Conservation (phyloP, 176 grass and related monocot species). For the Cocos nucifera region DNA sequence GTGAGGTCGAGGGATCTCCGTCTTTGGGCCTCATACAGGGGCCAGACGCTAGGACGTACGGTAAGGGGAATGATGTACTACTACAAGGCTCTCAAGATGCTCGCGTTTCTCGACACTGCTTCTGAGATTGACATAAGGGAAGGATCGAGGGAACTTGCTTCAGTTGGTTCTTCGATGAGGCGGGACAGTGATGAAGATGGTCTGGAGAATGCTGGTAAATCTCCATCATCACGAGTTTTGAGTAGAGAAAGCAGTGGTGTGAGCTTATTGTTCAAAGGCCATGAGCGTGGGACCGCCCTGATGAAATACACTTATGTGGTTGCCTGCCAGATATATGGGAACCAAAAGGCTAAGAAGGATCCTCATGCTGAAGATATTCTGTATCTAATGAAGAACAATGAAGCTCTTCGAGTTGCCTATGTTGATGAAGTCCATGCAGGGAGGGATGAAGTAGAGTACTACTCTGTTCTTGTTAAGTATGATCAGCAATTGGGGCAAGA, state of each 20-base stretch:
- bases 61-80: slow-evolving; percentile 99
- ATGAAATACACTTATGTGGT: slow-evolving; percentile 98
- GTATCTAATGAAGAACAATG: slow-evolving; percentile 88
- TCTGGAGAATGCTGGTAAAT: slow-evolving; percentile 26
- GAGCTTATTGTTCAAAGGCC: slow-evolving; percentile 75
- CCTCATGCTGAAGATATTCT: slow-evolving; percentile 69
- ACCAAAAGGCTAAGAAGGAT: slow-evolving; percentile 76
- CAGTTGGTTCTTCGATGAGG: slow-evolving; percentile 59
- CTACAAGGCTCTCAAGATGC: slow-evolving; percentile 97
- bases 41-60: slow-evolving; percentile 78
- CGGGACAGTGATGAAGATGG: slow-evolving; percentile 42
- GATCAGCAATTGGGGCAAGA: slow-evolving; percentile 57
- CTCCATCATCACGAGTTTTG: slow-evolving; percentile 37
- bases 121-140: slow-evolving; percentile 81
- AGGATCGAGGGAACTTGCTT: slow-evolving; percentile 61
- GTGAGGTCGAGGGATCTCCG: slow-evolving; percentile 62
- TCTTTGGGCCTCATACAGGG: slow-evolving; percentile 96
- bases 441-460: slow-evolving; percentile 45
- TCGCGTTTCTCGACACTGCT: slow-evolving; percentile 85
- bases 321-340: slow-evolving; percentile 91
- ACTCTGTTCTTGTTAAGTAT: slow-evolving; percentile 93
- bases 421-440: slow-evolving; percentile 58
- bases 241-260: slow-evolving; percentile 58
- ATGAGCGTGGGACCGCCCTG: slow-evolving; percentile 66
- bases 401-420: slow-evolving; percentile 81